Base-by-base conservation (phyloP, 495 filamentous ascomycete genomes). In the Penicillium diatomitis region DNA sequence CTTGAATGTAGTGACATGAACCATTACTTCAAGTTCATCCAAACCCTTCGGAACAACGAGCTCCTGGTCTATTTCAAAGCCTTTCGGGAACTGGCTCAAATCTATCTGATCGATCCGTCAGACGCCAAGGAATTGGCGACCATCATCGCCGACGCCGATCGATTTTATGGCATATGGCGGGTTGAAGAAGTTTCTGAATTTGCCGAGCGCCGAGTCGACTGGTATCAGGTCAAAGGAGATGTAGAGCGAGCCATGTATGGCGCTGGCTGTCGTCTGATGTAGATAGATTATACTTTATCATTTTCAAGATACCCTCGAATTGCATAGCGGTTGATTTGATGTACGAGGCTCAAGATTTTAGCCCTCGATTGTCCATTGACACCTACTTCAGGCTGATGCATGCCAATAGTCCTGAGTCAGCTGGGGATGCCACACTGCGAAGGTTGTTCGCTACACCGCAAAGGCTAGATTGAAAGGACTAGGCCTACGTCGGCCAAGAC, bases 191-290 rank as follows among this genome's bases (percentile, higher is more conserved):
- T 97, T 1, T 95, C 92, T 61, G 94, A 96, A 71, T 99, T 92
- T 69, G 94, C 90, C 8, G 88, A 95, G 64, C 72, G 94, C 50
- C 73, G 94, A 49, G 90, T 89, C 53, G 94, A 99, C 66, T 99
- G 94, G 94, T 94, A 85, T 61, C 74, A 79, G 46, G 86, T 99
- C 4, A 85, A 84, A 70, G 78, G 77, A 49, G 81, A 88, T 47
- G 90, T 99, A 20, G 94, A 99, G 75, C 83, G 86, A 68, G 90
- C 88, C 27, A 95, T 97, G 94, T 97, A 96, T 74, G 94, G 94
- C 41, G 76, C 92, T 69, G 94, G 95, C 41, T 98, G 92, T 62
- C 65, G 55, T 37, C 63, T 91, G 42, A 96, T 97, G 90, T 96
- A 74, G 53, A 49, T 46, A 41, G 35, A 20, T 20, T 20, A 20